Evolutionary conservation across 495 filamentous ascomycete genomes (phyloP).

Genomic region (Xylaria longipes): DNA sequence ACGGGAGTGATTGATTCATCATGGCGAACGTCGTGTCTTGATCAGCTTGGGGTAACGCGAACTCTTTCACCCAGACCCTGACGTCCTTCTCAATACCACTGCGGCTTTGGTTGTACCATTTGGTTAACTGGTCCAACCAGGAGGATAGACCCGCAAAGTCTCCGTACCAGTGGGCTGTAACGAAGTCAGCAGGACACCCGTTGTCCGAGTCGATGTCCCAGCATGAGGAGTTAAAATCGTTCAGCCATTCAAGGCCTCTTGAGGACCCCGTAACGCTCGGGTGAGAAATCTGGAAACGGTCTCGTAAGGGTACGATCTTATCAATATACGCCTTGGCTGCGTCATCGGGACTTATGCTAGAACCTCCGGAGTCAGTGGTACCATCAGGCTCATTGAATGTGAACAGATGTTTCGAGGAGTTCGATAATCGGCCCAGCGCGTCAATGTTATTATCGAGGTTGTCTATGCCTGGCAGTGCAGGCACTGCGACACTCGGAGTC

Average conservation of each 20-base stretch:
- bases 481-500: too few species aligned
- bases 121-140: slow-evolving; percentile 34
- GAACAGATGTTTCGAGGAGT: slow-evolving; percentile 27
- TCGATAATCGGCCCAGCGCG: slow-evolving; percentile 10
- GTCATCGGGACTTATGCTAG: slow-evolving; percentile 47
- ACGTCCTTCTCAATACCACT: slow-evolving; percentile 27
- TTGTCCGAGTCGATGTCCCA: slow-evolving; percentile 27
- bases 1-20: slow-evolving; percentile 59
- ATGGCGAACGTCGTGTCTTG: slow-evolving; percentile 56
- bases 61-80: slow-evolving; percentile 65
- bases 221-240: slow-evolving; percentile 57
- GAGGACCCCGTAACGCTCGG: slow-evolving; percentile 55
- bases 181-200: slow-evolving; percentile 63
- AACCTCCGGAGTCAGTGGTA: slow-evolving; percentile 52
- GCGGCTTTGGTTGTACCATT: slow-evolving; percentile 25
- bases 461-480: slow-evolving; percentile 13
- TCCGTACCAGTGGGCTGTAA: slow-evolving; percentile 71
- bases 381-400: slow-evolving; percentile 30
- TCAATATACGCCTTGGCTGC: slow-evolving; percentile 62
- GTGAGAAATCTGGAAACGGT: slow-evolving; percentile 53
- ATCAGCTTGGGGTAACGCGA: slow-evolving; percentile 46
- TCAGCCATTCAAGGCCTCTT: slow-evolving; percentile 60
- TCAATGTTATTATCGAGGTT: slow-evolving; percentile 20
- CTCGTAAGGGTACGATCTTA: slow-evolving; percentile 62
- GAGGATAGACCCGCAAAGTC: slow-evolving; percentile 62